Percentiles rank a stretch among this genome's conserved stretches.
These are phyloP conservation scores for Pisolithus sp. DNA, from an alignment of 768 basidiomycete genomes.

Conservation along the genomic window DNA sequence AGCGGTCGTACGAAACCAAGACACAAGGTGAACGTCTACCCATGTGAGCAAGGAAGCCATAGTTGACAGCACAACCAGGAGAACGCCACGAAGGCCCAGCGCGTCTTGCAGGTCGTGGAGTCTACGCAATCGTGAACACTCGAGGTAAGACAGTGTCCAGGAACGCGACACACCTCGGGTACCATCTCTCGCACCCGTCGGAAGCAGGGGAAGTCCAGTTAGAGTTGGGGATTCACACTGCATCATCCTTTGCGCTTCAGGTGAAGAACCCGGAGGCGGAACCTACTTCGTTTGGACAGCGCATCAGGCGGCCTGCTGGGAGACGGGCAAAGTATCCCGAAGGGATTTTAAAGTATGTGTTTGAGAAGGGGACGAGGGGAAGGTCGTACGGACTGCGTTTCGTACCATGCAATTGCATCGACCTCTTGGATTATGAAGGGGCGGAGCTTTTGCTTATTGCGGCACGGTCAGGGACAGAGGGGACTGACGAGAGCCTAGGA, in stretches of 20 bases:
- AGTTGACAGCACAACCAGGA: conserved; percentile 25
- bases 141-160: conserved; percentile 38
- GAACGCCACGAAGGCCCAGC: conserved; percentile 46
- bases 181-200: conserved; percentile 49
- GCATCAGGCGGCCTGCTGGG: conserved; percentile 19
- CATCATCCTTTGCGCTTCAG: conserved; percentile 52
- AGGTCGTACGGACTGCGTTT: conserved; percentile 48
- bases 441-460: conserved; percentile 52
- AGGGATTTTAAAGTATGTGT: conserved; percentile 41
- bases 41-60: not conserved
- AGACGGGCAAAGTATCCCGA: conserved; percentile 42
- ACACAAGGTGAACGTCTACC: conserved; percentile 37
- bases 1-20: conserved; percentile 54
- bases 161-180: conserved; percentile 50
- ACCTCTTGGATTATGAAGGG: conserved; percentile 49
- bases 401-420: conserved; percentile 42
- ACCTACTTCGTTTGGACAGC: conserved; percentile 23
- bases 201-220: conserved; percentile 49
- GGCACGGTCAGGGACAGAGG: conserved; percentile 41
- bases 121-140: conserved; percentile 53
- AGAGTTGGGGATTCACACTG: conserved; percentile 45
- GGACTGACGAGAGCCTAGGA: conserved; percentile 43
- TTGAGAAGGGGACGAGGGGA: conserved; percentile 40
- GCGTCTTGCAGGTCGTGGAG: conserved; percentile 51
- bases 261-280: conserved; percentile 56